phyloP scores from a whole-genome alignment of 2,329 filamentous ascomycete species.

The Dissoconium aciculare region DNA sequence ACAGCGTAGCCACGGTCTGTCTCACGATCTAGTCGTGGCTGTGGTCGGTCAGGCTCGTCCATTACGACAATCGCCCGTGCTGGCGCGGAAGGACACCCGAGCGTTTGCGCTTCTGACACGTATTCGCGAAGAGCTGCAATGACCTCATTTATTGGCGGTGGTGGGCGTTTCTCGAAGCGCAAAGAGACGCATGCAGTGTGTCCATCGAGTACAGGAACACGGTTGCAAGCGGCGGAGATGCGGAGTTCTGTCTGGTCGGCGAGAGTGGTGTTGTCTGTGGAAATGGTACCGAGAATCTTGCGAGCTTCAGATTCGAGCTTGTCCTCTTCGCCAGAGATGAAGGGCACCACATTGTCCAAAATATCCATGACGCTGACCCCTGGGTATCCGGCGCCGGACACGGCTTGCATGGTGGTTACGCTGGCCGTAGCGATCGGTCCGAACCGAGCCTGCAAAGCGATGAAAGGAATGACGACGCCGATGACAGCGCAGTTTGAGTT shows the following conservation, averaged over 20 bases:
- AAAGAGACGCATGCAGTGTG: constrained; percentile 91
- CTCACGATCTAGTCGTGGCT: constrained; percentile 80
- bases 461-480: constrained; percentile 86
- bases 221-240: constrained; percentile 78
- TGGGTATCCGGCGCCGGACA: constrained; percentile 83
- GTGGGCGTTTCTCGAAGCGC: constrained; percentile 59
- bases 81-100: constrained; percentile 81
- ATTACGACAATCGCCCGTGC: constrained; percentile 69
- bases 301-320: constrained; percentile 90
- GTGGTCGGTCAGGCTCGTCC: constrained; percentile 78
- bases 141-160: constrained; percentile 61
- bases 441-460: constrained; percentile 73
- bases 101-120: constrained; percentile 60
- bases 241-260: constrained; percentile 57
- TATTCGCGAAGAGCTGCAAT: constrained; percentile 68
- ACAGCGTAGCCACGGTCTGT: constrained; percentile 77
- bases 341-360: constrained; percentile 89
- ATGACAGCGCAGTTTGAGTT: constrained; percentile 98
- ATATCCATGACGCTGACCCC: constrained; percentile 91
- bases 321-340: constrained; percentile 85
- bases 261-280: constrained; percentile 57
- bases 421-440: constrained; percentile 62
- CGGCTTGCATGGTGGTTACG: constrained; percentile 88
- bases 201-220: constrained; percentile 87
- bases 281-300: constrained; percentile 76